Evolutionary conservation across 345 rosid species (phyloP), one percentile per base, ranked within the genome.

Genomic region (Linum lewisii): DNA sequence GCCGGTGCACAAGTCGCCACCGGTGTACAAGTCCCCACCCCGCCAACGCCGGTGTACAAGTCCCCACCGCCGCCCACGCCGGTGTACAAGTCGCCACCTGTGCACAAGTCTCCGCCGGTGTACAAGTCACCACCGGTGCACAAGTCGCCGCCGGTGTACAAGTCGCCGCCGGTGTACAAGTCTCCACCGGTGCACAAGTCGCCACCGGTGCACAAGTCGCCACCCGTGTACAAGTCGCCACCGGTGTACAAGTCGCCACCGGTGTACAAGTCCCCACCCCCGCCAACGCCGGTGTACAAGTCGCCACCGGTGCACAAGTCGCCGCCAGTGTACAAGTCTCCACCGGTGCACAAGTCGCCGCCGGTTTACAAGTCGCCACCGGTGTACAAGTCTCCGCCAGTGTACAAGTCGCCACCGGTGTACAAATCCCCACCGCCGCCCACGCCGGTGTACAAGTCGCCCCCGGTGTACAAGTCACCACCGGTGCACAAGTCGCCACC

Each of bases 291-390:
- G 0, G 16, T 10, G 0, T 65, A 75, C 62, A 44, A 67, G 19
- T 60, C 77, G 4, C 77, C 80, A 0, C 70, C 80, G 0, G 72
- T 67, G 9, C 61, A 66, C 54, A 68, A 64, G 26, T 76, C 76
- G 0, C 75, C 78, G 0, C 76, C 83, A 0, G 80, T 72, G 32
- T 21, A 49, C 21, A 16, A 49, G 6, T 21, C 52, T 7, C 52
- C 52, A 4, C 52, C n/a, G 6, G n/a, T n/a, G n/a, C n/a, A n/a
- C n/a, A n/a, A n/a, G n/a, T 18, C n/a, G 20, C 52, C 52, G n/a
- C 52, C 51, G 2, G 18, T n/a, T 9, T 47, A 49, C 18, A 47
- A 47, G 51, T 47, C 52, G 14, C 52, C 52, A 49, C 52, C 52
- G 21, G 20, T 21, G n/a, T n/a, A 47, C 32, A 26, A 18, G n/a